Conservation (phyloP, 805 yeast species). For the Candida caryicola region DNA sequence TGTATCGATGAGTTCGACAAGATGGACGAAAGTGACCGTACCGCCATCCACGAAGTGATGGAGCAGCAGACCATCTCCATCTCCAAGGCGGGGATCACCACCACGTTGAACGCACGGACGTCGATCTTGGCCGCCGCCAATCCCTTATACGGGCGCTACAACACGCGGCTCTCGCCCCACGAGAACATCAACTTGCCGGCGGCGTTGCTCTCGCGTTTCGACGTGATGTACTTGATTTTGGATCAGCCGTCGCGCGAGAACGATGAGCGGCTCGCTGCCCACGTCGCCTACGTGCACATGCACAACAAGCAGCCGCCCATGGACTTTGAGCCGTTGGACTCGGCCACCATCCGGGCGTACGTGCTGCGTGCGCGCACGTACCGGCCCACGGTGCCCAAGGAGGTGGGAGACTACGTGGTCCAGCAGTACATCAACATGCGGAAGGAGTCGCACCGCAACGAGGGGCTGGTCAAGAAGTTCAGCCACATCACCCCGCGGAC, state of each 20-base stretch:
- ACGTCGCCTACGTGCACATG: slow-evolving; percentile 95
- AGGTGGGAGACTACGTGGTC: slow-evolving; percentile 83
- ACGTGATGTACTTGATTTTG: slow-evolving; percentile 78
- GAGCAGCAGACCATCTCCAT: slow-evolving; percentile 98
- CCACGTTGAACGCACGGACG: slow-evolving; percentile 92
- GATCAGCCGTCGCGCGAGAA: slow-evolving; percentile 78
- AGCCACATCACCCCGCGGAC: slow-evolving; percentile 96
- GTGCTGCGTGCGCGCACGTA: slow-evolving; percentile 80
- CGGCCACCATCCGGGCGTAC: slow-evolving; percentile 79
- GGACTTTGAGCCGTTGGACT: slow-evolving; percentile 73
- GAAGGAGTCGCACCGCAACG: slow-evolving; percentile 81
- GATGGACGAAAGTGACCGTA: slow-evolving; percentile 95
- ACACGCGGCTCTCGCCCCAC: slow-evolving; percentile 83
- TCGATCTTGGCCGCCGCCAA: slow-evolving; percentile 98
- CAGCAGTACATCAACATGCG: slow-evolving; percentile 86
- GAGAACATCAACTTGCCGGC: slow-evolving; percentile 97
- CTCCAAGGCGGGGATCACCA: slow-evolving; percentile 95
- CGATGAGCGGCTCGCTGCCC: slow-evolving; percentile 86
- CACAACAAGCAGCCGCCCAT: slow-evolving; percentile 80
- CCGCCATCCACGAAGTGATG: slow-evolving; percentile 99
- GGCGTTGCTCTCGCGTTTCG: slow-evolving; percentile 92
- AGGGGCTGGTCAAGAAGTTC: slow-evolving; percentile 73
- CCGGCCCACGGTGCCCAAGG: slow-evolving; percentile 81
- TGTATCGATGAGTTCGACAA: slow-evolving; percentile 99
- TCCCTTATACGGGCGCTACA: slow-evolving; percentile 93